Base-by-base conservation (phyloP, 768 basidiomycete species). In the Piloderma croceum region DNA sequence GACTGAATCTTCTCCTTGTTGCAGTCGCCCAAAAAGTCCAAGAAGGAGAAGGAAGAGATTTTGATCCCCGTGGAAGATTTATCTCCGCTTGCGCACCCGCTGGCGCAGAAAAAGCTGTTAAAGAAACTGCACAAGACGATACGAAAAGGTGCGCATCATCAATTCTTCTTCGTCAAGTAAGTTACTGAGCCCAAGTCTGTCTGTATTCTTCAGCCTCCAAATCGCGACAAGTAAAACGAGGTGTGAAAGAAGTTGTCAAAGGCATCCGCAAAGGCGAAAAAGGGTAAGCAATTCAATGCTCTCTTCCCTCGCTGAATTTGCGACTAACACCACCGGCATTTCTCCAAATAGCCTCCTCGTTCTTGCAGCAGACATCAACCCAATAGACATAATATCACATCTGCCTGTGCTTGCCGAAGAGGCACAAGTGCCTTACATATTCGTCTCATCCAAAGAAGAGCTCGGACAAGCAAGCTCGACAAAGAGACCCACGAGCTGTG, bases 241-340 rank as follows among this genome's bases (percentile, higher is more conserved):
- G 96, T 29, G 94, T 99, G 35, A 98, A 98, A 64, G 96, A 99
- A 63, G 90, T 99, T 24, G 91, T 96, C 32, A 99, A 99, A 63
- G 90, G 90, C 3, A 85, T 99, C 31, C 77, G 93, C 39, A 99
- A 99, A 60, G 93, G 93, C 43, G 94, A 98, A 62, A 91, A 88
- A 71, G 96, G 96, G 90, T 83, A 53, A 45, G 83, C 68, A 13
- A 21, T 11, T 39, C 22, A 17, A 31, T 38, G 31, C 39, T n/a
- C 24, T 42, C 38, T 6, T 15, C 22, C 23, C 27, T 34, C 20
- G 18, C 42, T 38, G 35, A 51, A 39, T 44, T 25, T 2, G 27
- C 13, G 10, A 31, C 21, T 5, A 19, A 21, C 6, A 34, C 25
- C 15, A 29, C 15, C 27, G 9, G 17, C n/a, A n/a, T n/a, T 31